phyloP scores from a whole-genome alignment of 306 rosid genomes.

The Quercus suber region DNA sequence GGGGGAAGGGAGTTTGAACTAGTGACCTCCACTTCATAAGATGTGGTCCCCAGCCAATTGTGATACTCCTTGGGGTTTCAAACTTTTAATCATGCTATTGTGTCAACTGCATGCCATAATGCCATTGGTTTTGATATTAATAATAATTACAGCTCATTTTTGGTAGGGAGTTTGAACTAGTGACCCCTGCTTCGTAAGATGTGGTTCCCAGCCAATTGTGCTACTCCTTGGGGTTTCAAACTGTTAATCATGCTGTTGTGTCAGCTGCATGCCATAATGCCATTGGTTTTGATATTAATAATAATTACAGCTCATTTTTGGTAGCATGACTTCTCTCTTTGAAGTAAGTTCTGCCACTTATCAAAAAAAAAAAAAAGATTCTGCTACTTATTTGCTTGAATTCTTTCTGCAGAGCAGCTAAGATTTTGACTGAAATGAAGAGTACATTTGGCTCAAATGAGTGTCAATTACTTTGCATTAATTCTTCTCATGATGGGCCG shows the following conservation, averaged over 20 bases:
- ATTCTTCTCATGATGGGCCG: slow-evolving; percentile 62
- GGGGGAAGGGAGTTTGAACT: neutral
- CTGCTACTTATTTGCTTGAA: slow-evolving; percentile 21
- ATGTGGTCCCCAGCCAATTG: too few relatives aligned
- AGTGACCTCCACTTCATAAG: too few relatives aligned
- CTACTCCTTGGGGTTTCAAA: neutral
- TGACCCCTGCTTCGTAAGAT: too few relatives aligned
- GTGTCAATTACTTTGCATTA: slow-evolving; percentile 72
- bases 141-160: neutral
- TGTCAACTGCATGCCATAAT: neutral
- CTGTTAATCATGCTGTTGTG: neutral
- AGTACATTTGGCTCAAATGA: slow-evolving; percentile 72
- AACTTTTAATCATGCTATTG: neutral
- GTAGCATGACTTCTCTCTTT: neutral
- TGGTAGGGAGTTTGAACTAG: neutral
- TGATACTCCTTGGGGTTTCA: neutral
- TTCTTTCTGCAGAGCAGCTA: slow-evolving; percentile 63
- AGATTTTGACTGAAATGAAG: slow-evolving; percentile 76
- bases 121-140: neutral
- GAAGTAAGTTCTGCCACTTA: neutral
- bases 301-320: neutral
- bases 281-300: neutral
- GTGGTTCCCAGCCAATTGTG: too few relatives aligned
- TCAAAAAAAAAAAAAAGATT: neutral
- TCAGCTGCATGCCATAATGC: neutral